Percentiles rank a stretch among this genome's conserved stretches.
phyloP scores from a whole-genome alignment of 2,329 filamentous ascomycete genomes.

The Arthrobotrys sphaeroides region DNA sequence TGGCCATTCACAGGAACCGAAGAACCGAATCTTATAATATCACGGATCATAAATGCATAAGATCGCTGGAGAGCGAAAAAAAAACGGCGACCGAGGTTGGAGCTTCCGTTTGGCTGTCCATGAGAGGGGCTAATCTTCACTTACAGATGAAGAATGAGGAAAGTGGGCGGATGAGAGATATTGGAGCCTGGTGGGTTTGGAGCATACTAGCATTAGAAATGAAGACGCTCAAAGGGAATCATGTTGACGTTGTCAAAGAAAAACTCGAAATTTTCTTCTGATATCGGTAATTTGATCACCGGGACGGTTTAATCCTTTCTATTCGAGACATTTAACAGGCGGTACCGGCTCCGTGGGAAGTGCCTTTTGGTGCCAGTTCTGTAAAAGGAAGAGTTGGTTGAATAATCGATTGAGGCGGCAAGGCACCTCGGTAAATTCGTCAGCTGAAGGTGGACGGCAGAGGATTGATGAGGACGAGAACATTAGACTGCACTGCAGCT shows the following conservation, averaged over 20 bases:
- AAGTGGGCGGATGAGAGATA: constrained; percentile 18
- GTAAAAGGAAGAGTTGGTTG: neutral
- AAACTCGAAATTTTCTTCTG: constrained; percentile 1
- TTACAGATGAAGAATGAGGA: constrained; percentile 13
- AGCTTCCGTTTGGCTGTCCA: neutral
- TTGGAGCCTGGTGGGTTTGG: neutral
- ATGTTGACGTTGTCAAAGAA: neutral
- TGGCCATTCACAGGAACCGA: constrained; percentile 42
- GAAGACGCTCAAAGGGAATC: neutral
- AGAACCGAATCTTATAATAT: constrained; percentile 53
- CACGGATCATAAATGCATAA: constrained; percentile 52
- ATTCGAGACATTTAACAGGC: constrained; percentile 47
- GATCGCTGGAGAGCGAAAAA: constrained; percentile 37
- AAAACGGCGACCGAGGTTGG: constrained; percentile 36
- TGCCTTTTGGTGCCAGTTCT: constrained; percentile 1
- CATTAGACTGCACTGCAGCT: neutral
- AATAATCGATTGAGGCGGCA: constrained; percentile 10
- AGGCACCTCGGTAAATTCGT: constrained; percentile 16
- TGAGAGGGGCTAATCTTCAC: constrained; percentile 5
- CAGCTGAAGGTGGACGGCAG: constrained; percentile 6
- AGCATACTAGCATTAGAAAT: neutral
- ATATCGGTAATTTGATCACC: constrained; percentile 38
- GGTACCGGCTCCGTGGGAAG: constrained; percentile 26
- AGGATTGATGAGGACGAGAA: neutral
- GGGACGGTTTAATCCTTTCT: constrained; percentile 8